Evolutionary conservation across 352 stramenopile genomes (phyloP).

Genomic region (Globisporangium apiculatum): DNA sequence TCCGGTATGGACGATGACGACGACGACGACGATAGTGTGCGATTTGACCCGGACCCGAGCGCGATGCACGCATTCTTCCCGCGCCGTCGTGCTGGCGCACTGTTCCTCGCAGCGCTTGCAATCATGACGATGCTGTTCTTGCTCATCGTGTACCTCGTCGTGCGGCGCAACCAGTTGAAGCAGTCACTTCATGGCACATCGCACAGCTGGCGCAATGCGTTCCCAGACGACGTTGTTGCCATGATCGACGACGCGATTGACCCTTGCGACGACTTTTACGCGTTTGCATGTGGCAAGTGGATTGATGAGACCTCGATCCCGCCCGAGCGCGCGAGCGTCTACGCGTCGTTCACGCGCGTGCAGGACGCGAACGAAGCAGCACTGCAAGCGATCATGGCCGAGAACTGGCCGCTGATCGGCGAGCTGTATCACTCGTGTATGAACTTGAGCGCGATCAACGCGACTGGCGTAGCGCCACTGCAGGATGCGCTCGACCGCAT

Average conservation of each 20-base stretch:
- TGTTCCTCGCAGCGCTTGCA: conserved; percentile 21
- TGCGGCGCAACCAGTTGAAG: conserved; percentile 24
- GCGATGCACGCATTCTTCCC: conserved; percentile 1
- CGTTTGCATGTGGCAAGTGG: conserved; percentile 25
- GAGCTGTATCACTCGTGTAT: conserved; percentile 61
- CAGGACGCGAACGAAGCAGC: conserved; percentile 21
- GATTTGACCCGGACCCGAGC: background rate
- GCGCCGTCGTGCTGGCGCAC: conserved; percentile 14
- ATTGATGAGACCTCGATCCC: conserved; percentile 21
- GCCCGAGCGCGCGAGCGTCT: conserved; percentile 18
- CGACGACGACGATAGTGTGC: conserved; percentile 6
- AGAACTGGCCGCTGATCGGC: conserved; percentile 46
- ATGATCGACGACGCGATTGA: conserved; percentile 20
- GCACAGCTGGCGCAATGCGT: conserved; percentile 12
- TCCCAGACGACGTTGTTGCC: conserved; percentile 14
- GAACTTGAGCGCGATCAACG: conserved; percentile 48
- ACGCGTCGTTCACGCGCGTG: conserved; percentile 19
- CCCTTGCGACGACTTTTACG: conserved; percentile 30
- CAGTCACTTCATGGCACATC: conserved; percentile 16
- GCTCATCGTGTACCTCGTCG: conserved; percentile 34
- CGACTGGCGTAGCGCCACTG: conserved; percentile 28
- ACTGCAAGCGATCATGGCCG: conserved; percentile 20
- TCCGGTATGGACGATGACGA: background rate
- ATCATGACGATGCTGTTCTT: conserved; percentile 30
- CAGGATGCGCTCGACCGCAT: conserved; percentile 30